phyloP scores from a whole-genome alignment of 768 basidiomycete genomes.

The Candolleomyces aberdarensis region DNA sequence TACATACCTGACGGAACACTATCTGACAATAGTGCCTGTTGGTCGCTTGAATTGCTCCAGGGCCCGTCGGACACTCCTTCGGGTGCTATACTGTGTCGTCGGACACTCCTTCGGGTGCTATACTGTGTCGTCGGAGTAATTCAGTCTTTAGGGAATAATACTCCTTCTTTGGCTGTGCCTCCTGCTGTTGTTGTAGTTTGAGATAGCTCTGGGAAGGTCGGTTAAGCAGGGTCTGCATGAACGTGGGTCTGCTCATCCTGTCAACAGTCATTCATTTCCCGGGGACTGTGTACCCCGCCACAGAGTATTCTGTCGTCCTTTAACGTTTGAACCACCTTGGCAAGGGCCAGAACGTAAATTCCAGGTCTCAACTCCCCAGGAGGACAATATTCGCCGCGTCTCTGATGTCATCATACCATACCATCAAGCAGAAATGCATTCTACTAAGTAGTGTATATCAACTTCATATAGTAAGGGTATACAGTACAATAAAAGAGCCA shows the following conservation, averaged over 20 bases:
- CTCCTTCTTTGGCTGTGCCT: constrained; percentile 23
- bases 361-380: not conserved
- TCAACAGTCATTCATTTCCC: not conserved
- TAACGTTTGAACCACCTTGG: no score
- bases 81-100: constrained; percentile 7
- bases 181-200: constrained; percentile 22
- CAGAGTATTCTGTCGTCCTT: not conserved
- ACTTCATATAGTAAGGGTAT: not conserved
- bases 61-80: not conserved
- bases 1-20: no score
- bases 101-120: constrained; percentile 34
- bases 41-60: no score
- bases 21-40: no score
- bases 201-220: constrained; percentile 62
- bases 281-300: not conserved
- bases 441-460: not conserved
- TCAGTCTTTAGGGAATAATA: constrained; percentile 52
- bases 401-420: not conserved
- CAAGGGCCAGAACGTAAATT: no score
- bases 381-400: not conserved
- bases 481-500: not conserved
- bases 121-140: constrained; percentile 35
- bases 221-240: constrained; percentile 55
- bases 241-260: constrained; percentile 25
- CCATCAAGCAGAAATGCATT: not conserved